Conservation (phyloP, 306 rosid species). For the Psophocarpus tetragonolobus region DNA sequence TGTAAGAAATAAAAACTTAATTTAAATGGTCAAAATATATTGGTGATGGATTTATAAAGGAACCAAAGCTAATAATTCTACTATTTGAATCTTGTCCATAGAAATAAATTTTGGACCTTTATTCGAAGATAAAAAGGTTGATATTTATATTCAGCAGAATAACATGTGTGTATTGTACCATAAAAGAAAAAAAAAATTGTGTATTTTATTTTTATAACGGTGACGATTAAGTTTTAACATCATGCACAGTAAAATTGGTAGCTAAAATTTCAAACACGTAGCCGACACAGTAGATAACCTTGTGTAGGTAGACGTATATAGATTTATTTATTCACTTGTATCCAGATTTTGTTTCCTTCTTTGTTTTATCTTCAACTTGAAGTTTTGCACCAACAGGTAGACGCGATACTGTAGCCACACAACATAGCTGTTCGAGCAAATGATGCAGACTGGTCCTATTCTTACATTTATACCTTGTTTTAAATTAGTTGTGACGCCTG, state of each 20-base stretch:
- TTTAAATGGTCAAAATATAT: neutral
- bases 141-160: neutral
- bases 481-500: neutral
- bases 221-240: neutral
- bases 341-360: neutral
- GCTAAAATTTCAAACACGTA: neutral
- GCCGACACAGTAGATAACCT: neutral
- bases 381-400: neutral
- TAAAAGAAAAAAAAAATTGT: no score
- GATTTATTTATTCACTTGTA: neutral
- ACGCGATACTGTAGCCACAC: constrained; percentile 1
- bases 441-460: constrained; percentile 6
- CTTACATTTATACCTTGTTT: neutral
- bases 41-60: neutral
- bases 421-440: neutral
- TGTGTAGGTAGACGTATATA: neutral
- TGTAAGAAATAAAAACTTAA: neutral
- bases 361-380: neutral
- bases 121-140: neutral
- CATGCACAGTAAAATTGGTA: neutral
- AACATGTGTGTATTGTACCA: neutral
- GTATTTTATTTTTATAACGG: neutral
- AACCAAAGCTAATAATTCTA: neutral
- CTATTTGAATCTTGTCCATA: neutral
- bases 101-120: neutral